Base-by-base conservation (phyloP, 768 basidiomycete genomes). In the Macrolepiota dolichaula region DNA sequence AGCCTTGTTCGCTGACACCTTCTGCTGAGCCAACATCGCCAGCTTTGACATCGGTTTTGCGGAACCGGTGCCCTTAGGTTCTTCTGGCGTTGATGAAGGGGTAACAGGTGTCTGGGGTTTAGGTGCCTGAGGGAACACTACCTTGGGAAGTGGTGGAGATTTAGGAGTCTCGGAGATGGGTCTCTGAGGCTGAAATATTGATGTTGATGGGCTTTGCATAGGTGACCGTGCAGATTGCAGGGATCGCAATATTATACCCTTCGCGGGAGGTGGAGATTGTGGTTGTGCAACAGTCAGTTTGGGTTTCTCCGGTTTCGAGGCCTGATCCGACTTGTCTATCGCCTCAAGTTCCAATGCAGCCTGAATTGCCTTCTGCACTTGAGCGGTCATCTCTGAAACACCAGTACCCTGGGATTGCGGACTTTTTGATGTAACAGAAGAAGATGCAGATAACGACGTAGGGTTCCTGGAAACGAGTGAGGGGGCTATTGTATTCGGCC, bases 1-100 rank as follows among this genome's bases (percentile, higher is more conserved):
- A 2, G 84, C 83, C 49, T 75, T 73, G 44, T 65, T 74, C 19
- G 74, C 70, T 57, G 74, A 74, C 19, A 74, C 72, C 63, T 81
- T 85, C 25, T 79, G 82, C 67, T 88, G 87, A 7, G 92, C 91
- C 27, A 93, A 80, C 64, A 85, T 77, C 7, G 89, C 88, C 10
- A 94, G 77, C 68, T 74, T 76, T 29, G 70, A 75, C 62, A 66
- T 66, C 2, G 68, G 69, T 59, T 65, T 64, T 1, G 60, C 49
- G 19, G 67, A 52, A 32, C 62, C 58, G 4, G 55, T n/a, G 35
- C 56, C 47, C 36, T 58, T 58, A n/a, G 61, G 25, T 27, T 50
- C 57, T 7, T 37, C 56, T 11, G 55, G 13, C 15, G 24, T 36
- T 44, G 19, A 50, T 19, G 57, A 27, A 1, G 44, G 27, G 6